Evolutionary conservation across 2,329 filamentous ascomycete genomes (phyloP).

Genomic region (Reticulascus tulasneorum): DNA sequence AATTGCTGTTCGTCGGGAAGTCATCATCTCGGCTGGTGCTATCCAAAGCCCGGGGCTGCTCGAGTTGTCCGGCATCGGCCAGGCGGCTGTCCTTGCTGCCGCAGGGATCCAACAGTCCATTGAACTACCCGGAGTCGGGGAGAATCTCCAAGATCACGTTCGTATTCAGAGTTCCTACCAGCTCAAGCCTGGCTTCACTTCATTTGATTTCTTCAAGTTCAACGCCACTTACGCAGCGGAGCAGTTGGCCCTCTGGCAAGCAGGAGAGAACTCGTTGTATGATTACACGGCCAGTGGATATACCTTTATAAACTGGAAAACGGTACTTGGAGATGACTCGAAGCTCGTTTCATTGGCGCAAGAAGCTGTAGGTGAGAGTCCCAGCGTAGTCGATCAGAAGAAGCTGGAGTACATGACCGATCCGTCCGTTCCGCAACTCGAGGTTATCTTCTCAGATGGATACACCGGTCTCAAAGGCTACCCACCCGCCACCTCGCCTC

Average conservation of each 20-base stretch:
- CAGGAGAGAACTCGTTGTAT: conserved; percentile 27
- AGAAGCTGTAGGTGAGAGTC: conserved; percentile 21
- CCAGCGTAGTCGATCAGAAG: conserved; percentile 28
- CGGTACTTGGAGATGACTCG: conserved; percentile 27
- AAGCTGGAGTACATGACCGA: conserved; percentile 36
- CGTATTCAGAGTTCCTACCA: conserved; percentile 29
- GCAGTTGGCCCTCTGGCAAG: conserved; percentile 32
- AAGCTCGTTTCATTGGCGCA: conserved; percentile 27
- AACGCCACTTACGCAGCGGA: conserved; percentile 30
- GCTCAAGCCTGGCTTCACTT: conserved; percentile 25
- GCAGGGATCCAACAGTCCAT: conserved; percentile 43
- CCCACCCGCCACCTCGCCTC: conserved; percentile 19
- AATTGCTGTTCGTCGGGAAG: conserved; percentile 24
- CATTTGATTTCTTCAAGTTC: conserved; percentile 25
- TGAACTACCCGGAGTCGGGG: conserved; percentile 53
- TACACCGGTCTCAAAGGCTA: conserved; percentile 37
- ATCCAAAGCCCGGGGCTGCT: conserved; percentile 55
- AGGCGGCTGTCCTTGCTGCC: conserved; percentile 38
- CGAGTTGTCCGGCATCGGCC: conserved; percentile 54
- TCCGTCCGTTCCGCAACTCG: conserved; percentile 32
- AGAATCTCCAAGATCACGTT: conserved; percentile 31
- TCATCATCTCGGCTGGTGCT: conserved; percentile 36
- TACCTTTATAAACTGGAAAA: conserved; percentile 37
- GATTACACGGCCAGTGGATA: conserved; percentile 36
- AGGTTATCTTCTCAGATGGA: conserved; percentile 40